Evolutionary conservation across 768 basidiomycete genomes (phyloP).

Genomic region (Trichaptum fuscoviolaceum): DNA sequence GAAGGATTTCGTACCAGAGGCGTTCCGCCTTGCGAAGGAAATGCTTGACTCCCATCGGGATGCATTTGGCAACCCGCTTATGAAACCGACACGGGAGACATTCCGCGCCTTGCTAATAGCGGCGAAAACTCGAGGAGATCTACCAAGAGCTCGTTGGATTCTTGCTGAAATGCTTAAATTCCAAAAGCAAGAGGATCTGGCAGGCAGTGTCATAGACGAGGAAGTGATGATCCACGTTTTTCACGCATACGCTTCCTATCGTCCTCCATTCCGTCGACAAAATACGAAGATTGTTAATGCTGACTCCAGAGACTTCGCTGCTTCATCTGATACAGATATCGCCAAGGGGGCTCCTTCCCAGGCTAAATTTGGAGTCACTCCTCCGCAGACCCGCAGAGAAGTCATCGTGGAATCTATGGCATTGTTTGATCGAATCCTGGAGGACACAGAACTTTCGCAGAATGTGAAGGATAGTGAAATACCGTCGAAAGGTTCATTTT

Average conservation of each 20-base stretch:
- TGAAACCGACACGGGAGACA: slow-evolving; percentile 58
- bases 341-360: not conserved
- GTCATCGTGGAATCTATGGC: slow-evolving; percentile 61
- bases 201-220: slow-evolving; percentile 45
- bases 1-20: slow-evolving; percentile 68
- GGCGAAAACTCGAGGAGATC: slow-evolving; percentile 80
- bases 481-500: slow-evolving; percentile 36
- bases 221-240: slow-evolving; percentile 80
- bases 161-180: slow-evolving; percentile 71
- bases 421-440: slow-evolving; percentile 59
- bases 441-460: slow-evolving; percentile 28
- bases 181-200: slow-evolving; percentile 19
- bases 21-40: slow-evolving; percentile 76
- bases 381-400: slow-evolving; percentile 70
- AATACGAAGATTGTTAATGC: slow-evolving; percentile 38
- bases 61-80: slow-evolving; percentile 49
- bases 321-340: not conserved
- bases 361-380: slow-evolving; percentile 25
- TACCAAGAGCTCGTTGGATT: slow-evolving; percentile 83
- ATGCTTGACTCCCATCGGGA: slow-evolving; percentile 80
- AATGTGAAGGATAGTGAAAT: not conserved
- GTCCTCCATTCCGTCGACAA: slow-evolving; percentile 57
- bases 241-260: slow-evolving; percentile 81
- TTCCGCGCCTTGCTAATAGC: slow-evolving; percentile 88
- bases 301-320: slow-evolving; percentile 10